Evolutionary conservation across 768 basidiomycete genomes (phyloP).

Genomic region (Lentinula detonsa): DNA sequence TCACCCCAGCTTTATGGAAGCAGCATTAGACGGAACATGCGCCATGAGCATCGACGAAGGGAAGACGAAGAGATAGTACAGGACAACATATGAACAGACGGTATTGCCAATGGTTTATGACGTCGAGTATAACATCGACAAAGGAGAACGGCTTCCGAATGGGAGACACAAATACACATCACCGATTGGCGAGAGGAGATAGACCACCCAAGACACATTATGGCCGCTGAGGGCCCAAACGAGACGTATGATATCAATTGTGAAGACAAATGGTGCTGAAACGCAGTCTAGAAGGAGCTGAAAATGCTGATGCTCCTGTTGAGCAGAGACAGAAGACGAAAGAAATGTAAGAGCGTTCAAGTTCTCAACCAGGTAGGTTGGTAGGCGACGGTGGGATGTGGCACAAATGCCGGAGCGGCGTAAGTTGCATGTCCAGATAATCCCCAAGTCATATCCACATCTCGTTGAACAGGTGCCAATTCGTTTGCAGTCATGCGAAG

Average conservation of each 20-base stretch:
- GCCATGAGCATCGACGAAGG: neutral
- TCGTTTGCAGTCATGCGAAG: slow-evolving; percentile 37
- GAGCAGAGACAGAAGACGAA: slow-evolving; percentile 19
- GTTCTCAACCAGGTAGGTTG: slow-evolving; percentile 46
- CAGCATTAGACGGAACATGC: neutral
- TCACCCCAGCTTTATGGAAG: neutral
- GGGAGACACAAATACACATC: slow-evolving; percentile 23
- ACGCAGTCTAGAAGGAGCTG: slow-evolving; percentile 14
- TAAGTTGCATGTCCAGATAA: slow-evolving; percentile 33
- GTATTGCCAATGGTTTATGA: slow-evolving; percentile 1
- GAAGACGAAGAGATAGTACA: neutral
- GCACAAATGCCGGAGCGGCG: slow-evolving; percentile 35
- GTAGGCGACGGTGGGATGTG: slow-evolving; percentile 35
- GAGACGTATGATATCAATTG: slow-evolving; percentile 17
- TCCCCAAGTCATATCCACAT: slow-evolving; percentile 38
- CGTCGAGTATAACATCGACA: slow-evolving; percentile 7
- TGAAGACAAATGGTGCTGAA: slow-evolving; percentile 10
- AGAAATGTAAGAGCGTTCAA: slow-evolving; percentile 21
- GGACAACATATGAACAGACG: neutral
- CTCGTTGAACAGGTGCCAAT: slow-evolving; percentile 23
- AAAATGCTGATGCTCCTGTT: slow-evolving; percentile 15
- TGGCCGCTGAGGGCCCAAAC: slow-evolving; percentile 8
- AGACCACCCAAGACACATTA: slow-evolving; percentile 15
- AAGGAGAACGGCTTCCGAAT: slow-evolving; percentile 27
- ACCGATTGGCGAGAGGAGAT: slow-evolving; percentile 18